Conservation (phyloP, 2,329 filamentous ascomycete genomes). For the Epichloe sibirici region DNA sequence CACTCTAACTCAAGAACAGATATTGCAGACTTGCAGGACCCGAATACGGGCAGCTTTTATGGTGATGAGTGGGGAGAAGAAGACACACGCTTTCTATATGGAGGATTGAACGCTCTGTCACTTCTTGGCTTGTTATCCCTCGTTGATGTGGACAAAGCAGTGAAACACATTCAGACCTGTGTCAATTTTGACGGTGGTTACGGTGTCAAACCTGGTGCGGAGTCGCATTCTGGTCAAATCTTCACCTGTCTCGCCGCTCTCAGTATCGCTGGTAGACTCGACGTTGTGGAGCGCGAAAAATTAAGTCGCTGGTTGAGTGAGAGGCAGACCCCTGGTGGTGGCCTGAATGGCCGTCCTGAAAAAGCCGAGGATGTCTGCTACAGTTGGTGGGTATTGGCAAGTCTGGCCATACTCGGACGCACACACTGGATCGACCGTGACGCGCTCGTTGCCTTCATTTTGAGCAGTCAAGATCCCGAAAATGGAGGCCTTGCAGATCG, state of each 20-base stretch:
- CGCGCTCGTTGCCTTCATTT: constrained; percentile 69
- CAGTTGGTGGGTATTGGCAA: constrained; percentile 96
- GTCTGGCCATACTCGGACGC: constrained; percentile 75
- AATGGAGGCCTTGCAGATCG: constrained; percentile 79
- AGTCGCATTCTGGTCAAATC: constrained; percentile 91
- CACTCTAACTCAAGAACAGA: constrained; percentile 30
- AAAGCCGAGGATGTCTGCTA: constrained; percentile 97
- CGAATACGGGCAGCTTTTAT: constrained; percentile 71
- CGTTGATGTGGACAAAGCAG: constrained; percentile 69
- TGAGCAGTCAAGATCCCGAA: constrained; percentile 78
- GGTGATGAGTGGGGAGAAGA: constrained; percentile 96
- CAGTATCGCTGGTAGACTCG: constrained; percentile 68
- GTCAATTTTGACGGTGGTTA: constrained; percentile 93
- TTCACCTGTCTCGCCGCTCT: constrained; percentile 88
- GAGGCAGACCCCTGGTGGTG: constrained; percentile 74
- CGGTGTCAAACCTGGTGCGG: constrained; percentile 76
- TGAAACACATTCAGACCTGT: constrained; percentile 67
- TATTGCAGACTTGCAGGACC: constrained; percentile 73
- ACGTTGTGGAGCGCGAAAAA: constrained; percentile 71
- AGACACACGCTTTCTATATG: constrained; percentile 90
- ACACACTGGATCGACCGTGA: constrained; percentile 87
- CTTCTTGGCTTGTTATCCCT: constrained; percentile 62
- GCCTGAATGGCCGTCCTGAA: constrained; percentile 86
- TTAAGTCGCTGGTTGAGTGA: constrained; percentile 88
- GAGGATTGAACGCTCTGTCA: constrained; percentile 78